Conservation (phyloP, 208 protist species). For the Trypanosomatidae sp. region DNA sequence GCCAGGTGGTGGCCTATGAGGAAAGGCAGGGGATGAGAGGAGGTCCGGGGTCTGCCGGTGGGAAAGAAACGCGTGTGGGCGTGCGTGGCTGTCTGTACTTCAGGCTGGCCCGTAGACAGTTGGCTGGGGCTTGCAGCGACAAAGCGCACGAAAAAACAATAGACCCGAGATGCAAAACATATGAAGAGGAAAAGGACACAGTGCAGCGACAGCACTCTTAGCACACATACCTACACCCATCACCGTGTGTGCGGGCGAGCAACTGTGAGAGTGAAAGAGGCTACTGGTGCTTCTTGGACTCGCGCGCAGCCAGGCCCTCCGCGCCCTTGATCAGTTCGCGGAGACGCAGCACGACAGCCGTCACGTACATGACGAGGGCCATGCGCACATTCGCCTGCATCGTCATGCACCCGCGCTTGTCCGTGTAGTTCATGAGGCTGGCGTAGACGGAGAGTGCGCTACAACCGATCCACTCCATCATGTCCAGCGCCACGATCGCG, state of each 20-base stretch:
- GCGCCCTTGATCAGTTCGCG: constrained; percentile 21
- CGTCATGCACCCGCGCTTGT: constrained; percentile 35
- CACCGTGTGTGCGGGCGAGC: neutral
- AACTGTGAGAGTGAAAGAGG: neutral
- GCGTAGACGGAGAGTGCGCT: constrained; percentile 39
- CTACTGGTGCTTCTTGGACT: constrained; percentile 34
- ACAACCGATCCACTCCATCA: constrained; percentile 38
- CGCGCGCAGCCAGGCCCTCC: neutral
- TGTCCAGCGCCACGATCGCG: constrained; percentile 15
- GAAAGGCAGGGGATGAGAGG: neutral
- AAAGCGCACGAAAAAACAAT: neutral
- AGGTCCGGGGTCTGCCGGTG: neutral
- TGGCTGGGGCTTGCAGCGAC: neutral
- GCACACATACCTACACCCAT: neutral
- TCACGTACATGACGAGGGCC: constrained; percentile 43
- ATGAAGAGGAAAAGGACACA: neutral
- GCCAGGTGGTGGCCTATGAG: neutral
- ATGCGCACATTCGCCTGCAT: constrained; percentile 49
- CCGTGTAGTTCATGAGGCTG: constrained; percentile 45
- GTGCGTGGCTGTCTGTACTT: neutral
- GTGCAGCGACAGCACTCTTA: neutral
- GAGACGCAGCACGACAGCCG: constrained; percentile 28
- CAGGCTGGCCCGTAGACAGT: neutral
- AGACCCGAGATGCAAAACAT: neutral
- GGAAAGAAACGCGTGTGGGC: neutral